Evolutionary conservation across 805 yeast species (phyloP), one percentile per base, ranked within the genome.

Genomic region (Candida insectalens): DNA sequence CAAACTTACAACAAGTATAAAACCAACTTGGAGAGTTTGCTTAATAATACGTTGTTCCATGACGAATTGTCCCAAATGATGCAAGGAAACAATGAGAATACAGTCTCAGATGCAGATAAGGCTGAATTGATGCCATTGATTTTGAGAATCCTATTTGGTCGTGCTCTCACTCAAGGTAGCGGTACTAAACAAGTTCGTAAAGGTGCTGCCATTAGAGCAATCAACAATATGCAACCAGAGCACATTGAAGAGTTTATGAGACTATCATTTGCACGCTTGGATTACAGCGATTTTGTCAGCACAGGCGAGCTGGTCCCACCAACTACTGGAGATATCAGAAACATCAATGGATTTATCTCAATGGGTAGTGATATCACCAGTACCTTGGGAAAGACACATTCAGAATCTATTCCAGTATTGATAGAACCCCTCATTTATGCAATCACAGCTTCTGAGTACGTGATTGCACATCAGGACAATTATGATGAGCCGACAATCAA

Each of bases 31-130:
- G 68, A 60, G 30, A 87, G 80, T 41, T 56, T 92, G 37, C 60
- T 89, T 13, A 96, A 89, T 52, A 94, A 85, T 40, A 71, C 83
- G 2, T 61, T 79, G 13, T 88, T 85, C 61, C 73, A 85, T 38
- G 98, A 92, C 56, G 96, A 88, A 55, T 60, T 88, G 20, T 63
- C 82, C 15, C 70, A 67, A 13, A 67, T 92, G 26, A 58, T 83
- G 14, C 65, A 69, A 14, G 65, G 63, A 25, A 61, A 67, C 15
- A 74, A 68, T 4, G 68, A 74, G 6, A 59, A 57, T 13, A 55
- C 66, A 2, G 65, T 87, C 35, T 84, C 81, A 41, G 65, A 62
- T 6, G 63, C 62, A 3, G 96, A 92, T 50, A 60, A 68, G 12
- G 60, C 53, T 2, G 53, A 41, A 2, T 66, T 89, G 3, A 71